Base-by-base conservation (phyloP, 225 moss, liverwort and hornwort genomes). In the Bryum argenteum region DNA sequence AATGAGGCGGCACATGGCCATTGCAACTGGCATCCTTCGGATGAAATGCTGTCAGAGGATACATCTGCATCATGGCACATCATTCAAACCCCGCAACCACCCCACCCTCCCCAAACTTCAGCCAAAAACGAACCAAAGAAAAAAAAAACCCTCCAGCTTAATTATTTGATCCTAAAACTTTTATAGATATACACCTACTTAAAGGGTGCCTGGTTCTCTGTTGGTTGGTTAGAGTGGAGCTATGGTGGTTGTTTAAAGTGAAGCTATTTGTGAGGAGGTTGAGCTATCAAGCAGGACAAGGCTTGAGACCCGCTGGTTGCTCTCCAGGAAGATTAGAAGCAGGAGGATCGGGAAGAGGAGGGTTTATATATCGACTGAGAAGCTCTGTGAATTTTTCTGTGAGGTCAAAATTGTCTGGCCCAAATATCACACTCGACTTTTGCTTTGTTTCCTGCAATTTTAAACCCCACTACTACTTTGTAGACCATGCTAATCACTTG, bases 361-460 rank as follows among this genome's bases (percentile, higher is more conserved):
- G 75, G 15, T 81, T 69, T 7, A 81, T 63, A 44, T 86, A 86
- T 75, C 81, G 79, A 72, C 74, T 81, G 7, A 89, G 37, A 66
- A 89, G 81, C 21, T 60, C 66, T 51, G 74, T 66, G 39, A 89
- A 77, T 6, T 79, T 78, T 63, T 79, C 72, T 22, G 55, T 79
- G 10, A 89, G 75, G 71, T 89, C 89, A 74, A 70, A 76, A n/a
- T 86, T 83, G 10, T 70, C 72, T 20, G 83, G 74, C 38, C 86
- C 89, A 70, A 86, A 81, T 38, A 78, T 81, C 61, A 62, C 69
- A 86, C 74, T 66, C 11, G 81, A 69, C 70, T 86, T 89, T 71
- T 53, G 57, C 57, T 74, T 71, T 3, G 89, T 86, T 61, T 86
- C 86, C 83, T 89, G 86, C 86, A 89, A n/a, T 41, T 20, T 5